These are phyloP conservation scores for Linaria vulgaris DNA, from an alignment of 257 asterid species.

Conservation along the genomic window DNA sequence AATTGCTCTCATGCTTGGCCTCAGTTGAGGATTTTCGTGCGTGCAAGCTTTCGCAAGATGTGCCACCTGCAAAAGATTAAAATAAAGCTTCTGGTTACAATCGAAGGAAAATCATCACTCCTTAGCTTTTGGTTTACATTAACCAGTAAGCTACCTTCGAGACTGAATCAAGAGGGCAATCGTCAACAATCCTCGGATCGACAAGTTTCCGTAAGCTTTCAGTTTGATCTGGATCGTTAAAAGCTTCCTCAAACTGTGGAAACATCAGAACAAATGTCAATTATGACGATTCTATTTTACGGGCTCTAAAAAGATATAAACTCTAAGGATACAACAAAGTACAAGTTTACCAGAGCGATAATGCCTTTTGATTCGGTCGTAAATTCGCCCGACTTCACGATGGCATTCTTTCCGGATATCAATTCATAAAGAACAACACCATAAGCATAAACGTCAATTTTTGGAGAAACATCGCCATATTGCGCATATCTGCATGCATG, in stretches of 20 bases:
- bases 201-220: conserved; percentile 52
- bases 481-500: conserved; percentile 62
- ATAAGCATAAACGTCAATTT: conserved; percentile 77
- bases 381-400: conserved; percentile 53
- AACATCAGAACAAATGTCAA: background rate
- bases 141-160: conserved; percentile 44
- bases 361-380: conserved; percentile 70
- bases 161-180: conserved; percentile 61
- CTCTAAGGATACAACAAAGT: conserved; percentile 4
- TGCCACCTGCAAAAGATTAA: conserved; percentile 49
- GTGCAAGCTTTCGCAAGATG: conserved; percentile 83
- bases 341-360: conserved; percentile 54
- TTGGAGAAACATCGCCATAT: conserved; percentile 75
- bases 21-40: conserved; percentile 70
- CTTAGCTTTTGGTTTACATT: background rate
- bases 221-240: conserved; percentile 47
- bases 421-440: conserved; percentile 82
- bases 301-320: background rate
- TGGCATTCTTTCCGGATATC: conserved; percentile 78
- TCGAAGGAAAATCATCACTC: background rate
- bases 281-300: background rate
- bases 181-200: conserved; percentile 72
- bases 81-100: background rate
- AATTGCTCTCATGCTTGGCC: conserved; percentile 91
- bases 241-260: conserved; percentile 69